Conservation (phyloP, 2,329 filamentous ascomycete species). For the Paraphoma sp. region DNA sequence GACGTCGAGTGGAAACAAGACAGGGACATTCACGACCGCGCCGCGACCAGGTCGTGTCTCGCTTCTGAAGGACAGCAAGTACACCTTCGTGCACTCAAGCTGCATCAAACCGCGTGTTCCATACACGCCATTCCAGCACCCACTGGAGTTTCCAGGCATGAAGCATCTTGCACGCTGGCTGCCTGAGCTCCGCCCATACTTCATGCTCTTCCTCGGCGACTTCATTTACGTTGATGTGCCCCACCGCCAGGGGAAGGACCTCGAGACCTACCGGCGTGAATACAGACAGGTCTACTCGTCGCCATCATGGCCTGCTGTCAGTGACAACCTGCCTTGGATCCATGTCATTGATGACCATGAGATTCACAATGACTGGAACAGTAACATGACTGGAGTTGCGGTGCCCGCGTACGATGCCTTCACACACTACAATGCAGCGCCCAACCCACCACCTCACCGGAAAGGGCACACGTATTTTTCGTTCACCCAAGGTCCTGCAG, state of each 20-base stretch:
- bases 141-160: slow-evolving; percentile 82
- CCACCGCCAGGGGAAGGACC: slow-evolving; percentile 72
- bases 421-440: slow-evolving; percentile 81
- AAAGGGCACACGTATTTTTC: slow-evolving; percentile 80
- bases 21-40: slow-evolving; percentile 80
- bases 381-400: slow-evolving; percentile 82
- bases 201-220: slow-evolving; percentile 77
- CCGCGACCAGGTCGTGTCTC: slow-evolving; percentile 72
- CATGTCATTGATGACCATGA: slow-evolving; percentile 98
- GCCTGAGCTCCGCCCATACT: slow-evolving; percentile 73
- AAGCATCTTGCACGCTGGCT: slow-evolving; percentile 76
- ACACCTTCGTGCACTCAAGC: slow-evolving; percentile 90
- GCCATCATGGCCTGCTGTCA: slow-evolving; percentile 82
- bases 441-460: slow-evolving; percentile 77
- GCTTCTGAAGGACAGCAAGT: slow-evolving; percentile 66
- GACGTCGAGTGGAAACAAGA: slow-evolving; percentile 77
- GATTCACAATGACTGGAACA: slow-evolving; percentile 91
- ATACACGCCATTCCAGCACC: slow-evolving; percentile 83
- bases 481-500: slow-evolving; percentile 87
- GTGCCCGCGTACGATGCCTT: slow-evolving; percentile 82
- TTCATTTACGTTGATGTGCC: slow-evolving; percentile 94
- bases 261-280: slow-evolving; percentile 83
- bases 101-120: slow-evolving; percentile 93
- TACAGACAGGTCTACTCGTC: slow-evolving; percentile 97
- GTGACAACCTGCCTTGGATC: slow-evolving; percentile 89